Evolutionary conservation across 2,329 filamentous ascomycete genomes (phyloP).

Genomic region (Apiospora rasikravindrae): DNA sequence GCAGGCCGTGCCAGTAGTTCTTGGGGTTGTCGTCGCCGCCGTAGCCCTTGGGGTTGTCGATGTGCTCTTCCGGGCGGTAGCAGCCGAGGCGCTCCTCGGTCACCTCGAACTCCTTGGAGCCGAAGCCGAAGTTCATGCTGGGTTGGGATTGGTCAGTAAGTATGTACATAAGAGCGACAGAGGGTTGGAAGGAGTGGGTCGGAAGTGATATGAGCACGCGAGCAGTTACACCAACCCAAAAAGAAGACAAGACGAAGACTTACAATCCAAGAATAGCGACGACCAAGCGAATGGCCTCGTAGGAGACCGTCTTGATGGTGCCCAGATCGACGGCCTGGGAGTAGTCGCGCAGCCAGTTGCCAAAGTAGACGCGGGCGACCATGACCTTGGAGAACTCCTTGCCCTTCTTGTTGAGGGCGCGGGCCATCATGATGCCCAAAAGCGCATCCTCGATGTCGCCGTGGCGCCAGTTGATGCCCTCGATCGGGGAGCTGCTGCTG

Average conservation of each 20-base stretch:
- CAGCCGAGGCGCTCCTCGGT: constrained; percentile 79
- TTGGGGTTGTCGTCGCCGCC: constrained; percentile 80
- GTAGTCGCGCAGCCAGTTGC: constrained; percentile 94
- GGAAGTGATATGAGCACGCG: background rate
- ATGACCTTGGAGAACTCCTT: constrained; percentile 90
- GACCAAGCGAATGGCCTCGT: constrained; percentile 87
- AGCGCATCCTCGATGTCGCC: constrained; percentile 93
- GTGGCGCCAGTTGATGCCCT: constrained; percentile 87
- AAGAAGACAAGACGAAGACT: background rate
- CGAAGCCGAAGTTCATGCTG: constrained; percentile 79
- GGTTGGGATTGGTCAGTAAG: background rate
- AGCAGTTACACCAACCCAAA: background rate
- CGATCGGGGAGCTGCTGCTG: constrained; percentile 77
- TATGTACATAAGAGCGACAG: too few species aligned
- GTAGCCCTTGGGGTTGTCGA: constrained; percentile 81
- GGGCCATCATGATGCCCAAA: constrained; percentile 68
- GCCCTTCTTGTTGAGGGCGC: constrained; percentile 48
- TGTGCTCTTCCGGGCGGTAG: constrained; percentile 83
- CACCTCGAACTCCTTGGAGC: constrained; percentile 84
- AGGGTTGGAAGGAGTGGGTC: background rate
- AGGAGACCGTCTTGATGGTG: constrained; percentile 87
- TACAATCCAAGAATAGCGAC: constrained; percentile 86
- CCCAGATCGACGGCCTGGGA: constrained; percentile 93
- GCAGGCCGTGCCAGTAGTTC: constrained; percentile 79
- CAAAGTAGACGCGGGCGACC: constrained; percentile 91